Base-by-base conservation (phyloP, 1,284 basidiomycete genomes). In the Fomitopsis schrenkii region DNA sequence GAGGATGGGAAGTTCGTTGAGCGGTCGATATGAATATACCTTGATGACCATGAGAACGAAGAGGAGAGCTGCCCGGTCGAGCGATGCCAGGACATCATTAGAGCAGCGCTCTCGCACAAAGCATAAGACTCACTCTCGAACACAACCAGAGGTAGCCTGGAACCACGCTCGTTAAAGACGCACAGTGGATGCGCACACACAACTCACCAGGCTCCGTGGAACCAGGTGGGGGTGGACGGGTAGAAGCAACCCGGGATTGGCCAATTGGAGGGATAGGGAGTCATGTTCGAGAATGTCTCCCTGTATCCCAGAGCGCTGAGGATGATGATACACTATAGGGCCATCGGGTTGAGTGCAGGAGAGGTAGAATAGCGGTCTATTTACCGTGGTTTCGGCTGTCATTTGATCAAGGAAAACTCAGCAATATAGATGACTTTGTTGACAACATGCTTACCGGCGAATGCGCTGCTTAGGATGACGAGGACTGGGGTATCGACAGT, bases 101-200 rank as follows among this genome's bases (percentile, higher is more conserved):
- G 30, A 26, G 19, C 15, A 17, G 19, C 28, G 41, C 28, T 3
- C 8, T 14, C 26, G 36, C 19, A 15, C 5, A 56, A 17, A 40
- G 40, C 19, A 35, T 2, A 14, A 12, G 12, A 61, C 62, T 15
- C 28, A 63, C 62, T 61, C 54, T 63, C 62, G 45, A 58, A 63
- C 2, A 40, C 36, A n/a, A 61, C 48, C 19, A 61, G 26, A 35
- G 62, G 62, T 19, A 61, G n/a, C 62, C 62, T 63, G 28, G 12
- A 33, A 15, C 12, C 9, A 30, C 12, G 52, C 6, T 33, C 30
- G 17, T n/a, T 17, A 41, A 35, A 10, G n/a, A 5, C 1, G 17
- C 8, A 19, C 36, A 44, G 5, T 5, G n/a, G 41, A 30, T 12
- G 17, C 15, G 3, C 15, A 28, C n/a, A 22, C 33, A 33, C 3